These are phyloP conservation scores for Cyclostephanos invisitatus DNA, from an alignment of 108 stramenopile species.

Conservation along the genomic window DNA sequence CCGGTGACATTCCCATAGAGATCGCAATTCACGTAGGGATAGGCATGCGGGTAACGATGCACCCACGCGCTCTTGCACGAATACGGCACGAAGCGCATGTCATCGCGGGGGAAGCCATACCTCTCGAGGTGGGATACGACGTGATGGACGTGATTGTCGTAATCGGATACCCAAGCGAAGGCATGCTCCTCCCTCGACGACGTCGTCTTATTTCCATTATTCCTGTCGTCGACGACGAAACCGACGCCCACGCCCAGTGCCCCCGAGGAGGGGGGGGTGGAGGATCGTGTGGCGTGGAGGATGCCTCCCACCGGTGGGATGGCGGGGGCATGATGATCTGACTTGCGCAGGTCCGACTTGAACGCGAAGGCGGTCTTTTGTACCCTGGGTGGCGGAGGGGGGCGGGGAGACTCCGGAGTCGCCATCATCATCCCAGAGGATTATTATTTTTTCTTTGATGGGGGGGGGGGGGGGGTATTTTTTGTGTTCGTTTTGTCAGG, in stretches of 20 bases:
- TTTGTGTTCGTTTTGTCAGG: neutral
- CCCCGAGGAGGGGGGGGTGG: neutral
- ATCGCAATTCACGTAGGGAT: conserved; percentile 13
- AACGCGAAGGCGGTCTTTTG: conserved; percentile 19
- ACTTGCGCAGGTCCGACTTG: conserved; percentile 27
- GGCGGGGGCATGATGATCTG: neutral
- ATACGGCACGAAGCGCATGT: conserved; percentile 10
- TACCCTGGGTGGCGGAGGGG: neutral
- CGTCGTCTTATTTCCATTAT: neutral
- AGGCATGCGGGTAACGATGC: conserved; percentile 15
- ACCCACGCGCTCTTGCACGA: conserved; percentile 14
- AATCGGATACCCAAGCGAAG: conserved; percentile 19
- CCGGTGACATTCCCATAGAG: conserved; percentile 1
- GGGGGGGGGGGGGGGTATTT: neutral
- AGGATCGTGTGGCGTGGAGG: conserved; percentile 19
- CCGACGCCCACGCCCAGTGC: too few species aligned
- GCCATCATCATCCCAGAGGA: neutral
- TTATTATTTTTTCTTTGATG: neutral
- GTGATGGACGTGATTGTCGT: neutral
- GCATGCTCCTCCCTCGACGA: conserved; percentile 14
- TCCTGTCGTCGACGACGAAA: neutral
- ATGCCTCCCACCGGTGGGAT: neutral
- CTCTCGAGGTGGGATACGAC: neutral
- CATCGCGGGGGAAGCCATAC: conserved; percentile 3
- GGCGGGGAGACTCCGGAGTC: neutral